Percentiles rank a stretch among this genome's conserved stretches.
Evolutionary conservation across 371 early-diverging fungal species (phyloP).

Genomic region (Mortierella sp.): DNA sequence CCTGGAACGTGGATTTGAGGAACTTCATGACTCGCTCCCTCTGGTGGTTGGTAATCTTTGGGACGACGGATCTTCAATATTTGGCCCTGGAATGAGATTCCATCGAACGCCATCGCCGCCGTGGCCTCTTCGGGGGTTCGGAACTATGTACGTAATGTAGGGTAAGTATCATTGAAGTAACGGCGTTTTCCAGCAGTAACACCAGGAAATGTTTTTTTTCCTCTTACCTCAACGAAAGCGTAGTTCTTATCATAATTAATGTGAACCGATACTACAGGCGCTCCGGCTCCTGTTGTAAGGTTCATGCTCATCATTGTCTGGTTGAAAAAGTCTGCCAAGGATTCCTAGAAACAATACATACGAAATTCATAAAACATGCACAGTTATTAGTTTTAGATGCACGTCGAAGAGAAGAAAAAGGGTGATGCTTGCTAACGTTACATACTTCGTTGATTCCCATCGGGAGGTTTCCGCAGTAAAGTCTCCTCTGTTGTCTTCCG

Average conservation of each 20-base stretch:
- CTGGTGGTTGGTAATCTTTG: constrained; percentile 92
- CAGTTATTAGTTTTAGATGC: not conserved
- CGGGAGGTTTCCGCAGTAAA: constrained; percentile 96
- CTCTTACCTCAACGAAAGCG: constrained; percentile 90
- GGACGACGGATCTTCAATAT: constrained; percentile 93
- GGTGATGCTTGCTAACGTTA: no score
- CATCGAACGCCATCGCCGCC: constrained; percentile 92
- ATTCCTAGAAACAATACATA: constrained; percentile 57
- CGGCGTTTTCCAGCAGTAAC: not conserved
- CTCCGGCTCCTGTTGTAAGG: constrained; percentile 67
- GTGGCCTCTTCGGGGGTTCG: constrained; percentile 91
- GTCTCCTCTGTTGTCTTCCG: constrained; percentile 79
- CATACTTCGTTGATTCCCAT: constrained; percentile 81
- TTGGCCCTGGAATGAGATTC: constrained; percentile 86
- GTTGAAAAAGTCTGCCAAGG: constrained; percentile 89
- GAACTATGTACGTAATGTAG: constrained; percentile 65
- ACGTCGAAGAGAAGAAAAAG: not conserved
- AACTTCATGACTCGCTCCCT: constrained; percentile 60
- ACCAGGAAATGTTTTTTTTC: not conserved
- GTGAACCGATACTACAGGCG: constrained; percentile 82
- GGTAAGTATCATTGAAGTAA: not conserved
- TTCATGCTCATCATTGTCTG: constrained; percentile 80
- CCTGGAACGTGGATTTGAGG: constrained; percentile 67
- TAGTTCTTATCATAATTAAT: constrained; percentile 94
- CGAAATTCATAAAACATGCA: not conserved